Percentiles rank a stretch among this genome's conserved stretches.
These are phyloP conservation scores for Tinospora cordifolia DNA, from an alignment of 164 flowering plant genomes.

Conservation along the genomic window DNA sequence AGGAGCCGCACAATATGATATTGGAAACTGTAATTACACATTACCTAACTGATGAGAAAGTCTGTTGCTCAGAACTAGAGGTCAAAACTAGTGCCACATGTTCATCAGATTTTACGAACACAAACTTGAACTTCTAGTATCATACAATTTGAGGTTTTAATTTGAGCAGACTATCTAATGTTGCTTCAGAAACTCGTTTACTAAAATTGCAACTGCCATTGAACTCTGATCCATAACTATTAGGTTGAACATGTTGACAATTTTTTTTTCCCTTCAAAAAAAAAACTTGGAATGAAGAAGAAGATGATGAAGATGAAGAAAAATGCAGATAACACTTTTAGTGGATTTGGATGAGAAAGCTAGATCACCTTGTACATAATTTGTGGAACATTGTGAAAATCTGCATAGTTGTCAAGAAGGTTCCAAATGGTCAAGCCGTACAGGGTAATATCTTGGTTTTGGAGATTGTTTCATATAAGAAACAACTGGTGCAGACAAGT, in stretches of 20 bases:
- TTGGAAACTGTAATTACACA: background rate
- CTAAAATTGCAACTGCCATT: constrained; percentile 36
- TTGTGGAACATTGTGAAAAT: constrained; percentile 24
- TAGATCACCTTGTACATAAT: constrained; percentile 29
- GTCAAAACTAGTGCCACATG: background rate
- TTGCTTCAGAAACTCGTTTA: constrained; percentile 37
- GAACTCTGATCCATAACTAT: constrained; percentile 36
- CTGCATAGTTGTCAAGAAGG: constrained; percentile 23
- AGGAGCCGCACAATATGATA: background rate
- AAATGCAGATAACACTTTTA: background rate
- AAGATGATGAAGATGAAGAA: background rate
- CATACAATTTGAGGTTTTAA: constrained; percentile 32
- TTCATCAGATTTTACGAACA: constrained; percentile 19
- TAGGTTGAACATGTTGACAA: constrained; percentile 14
- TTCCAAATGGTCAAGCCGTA: constrained; percentile 21
- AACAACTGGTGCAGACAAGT: constrained; percentile 10
- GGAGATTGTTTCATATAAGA: constrained; percentile 21
- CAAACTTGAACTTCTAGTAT: constrained; percentile 20
- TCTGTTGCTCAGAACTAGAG: background rate
- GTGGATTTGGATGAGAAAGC: background rate
- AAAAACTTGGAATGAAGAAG: background rate
- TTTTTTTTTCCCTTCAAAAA: constrained; percentile 10
- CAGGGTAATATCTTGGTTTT: constrained; percentile 27
- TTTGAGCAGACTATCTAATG: constrained; percentile 39
- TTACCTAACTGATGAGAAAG: background rate